These are phyloP conservation scores for Sphagnum tenellum DNA, from an alignment of 225 moss, liverwort and hornwort genomes.

Conservation along the genomic window DNA sequence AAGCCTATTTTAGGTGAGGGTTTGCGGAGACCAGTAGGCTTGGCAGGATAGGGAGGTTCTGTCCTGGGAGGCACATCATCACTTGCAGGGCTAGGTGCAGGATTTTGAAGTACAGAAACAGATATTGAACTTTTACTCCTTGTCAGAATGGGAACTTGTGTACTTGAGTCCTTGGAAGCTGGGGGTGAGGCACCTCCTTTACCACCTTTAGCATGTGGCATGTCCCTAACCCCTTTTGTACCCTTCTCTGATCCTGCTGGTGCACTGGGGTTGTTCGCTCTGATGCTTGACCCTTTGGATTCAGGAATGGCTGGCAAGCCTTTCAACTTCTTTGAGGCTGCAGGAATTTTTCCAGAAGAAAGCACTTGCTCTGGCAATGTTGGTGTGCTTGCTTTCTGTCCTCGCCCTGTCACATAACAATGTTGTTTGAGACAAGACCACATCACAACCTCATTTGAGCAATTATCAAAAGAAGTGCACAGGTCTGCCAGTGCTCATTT, in stretches of 20 bases:
- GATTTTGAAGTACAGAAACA: conserved; percentile 20
- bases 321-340: conserved; percentile 13
- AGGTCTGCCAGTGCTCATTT: too few species aligned
- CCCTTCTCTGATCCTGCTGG: conserved; percentile 8
- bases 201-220: conserved; percentile 25
- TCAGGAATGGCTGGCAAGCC: conserved; percentile 27
- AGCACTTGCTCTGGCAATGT: conserved; percentile 19
- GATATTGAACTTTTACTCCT: conserved; percentile 39
- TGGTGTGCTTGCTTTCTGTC: conserved; percentile 17
- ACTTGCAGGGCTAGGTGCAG: conserved; percentile 5
- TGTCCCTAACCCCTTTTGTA: conserved; percentile 37
- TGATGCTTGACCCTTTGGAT: conserved; percentile 21
- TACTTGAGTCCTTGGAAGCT: conserved; percentile 6
- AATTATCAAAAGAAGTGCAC: too few species aligned
- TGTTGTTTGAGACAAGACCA: too few species aligned
- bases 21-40: conserved; percentile 47
- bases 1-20: conserved; percentile 52
- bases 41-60: conserved; percentile 14
- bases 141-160: conserved; percentile 20
- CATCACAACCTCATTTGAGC: too few species aligned
- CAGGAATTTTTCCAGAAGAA: conserved; percentile 14
- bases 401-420: conserved; percentile 19
- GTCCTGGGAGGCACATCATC: conserved; percentile 6
- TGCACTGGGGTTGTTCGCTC: conserved; percentile 10
- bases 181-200: background rate